Conservation (phyloP, 139 green algal species). For the Chlamydomonas schloesseri region DNA sequence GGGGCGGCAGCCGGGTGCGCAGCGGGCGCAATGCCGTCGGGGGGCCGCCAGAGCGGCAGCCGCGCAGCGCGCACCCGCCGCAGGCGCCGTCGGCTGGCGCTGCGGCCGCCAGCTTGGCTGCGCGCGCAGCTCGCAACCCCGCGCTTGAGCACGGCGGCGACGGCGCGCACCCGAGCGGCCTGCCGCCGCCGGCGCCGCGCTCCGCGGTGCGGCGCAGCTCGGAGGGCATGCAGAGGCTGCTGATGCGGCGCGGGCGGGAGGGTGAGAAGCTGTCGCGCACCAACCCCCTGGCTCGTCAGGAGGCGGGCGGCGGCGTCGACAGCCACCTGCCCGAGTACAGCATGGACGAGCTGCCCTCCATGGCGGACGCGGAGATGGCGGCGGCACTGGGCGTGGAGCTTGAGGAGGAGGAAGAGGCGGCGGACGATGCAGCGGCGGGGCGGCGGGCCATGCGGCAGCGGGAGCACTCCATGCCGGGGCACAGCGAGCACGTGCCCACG, state of each 20-base stretch:
- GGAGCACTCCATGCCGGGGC: constrained; percentile 15
- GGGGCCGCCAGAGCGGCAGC: neutral
- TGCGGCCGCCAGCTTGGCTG: too few species aligned
- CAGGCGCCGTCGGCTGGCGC: too few species aligned
- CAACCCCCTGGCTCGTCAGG: too few species aligned
- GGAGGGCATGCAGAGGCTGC: neutral
- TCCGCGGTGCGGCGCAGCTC: neutral
- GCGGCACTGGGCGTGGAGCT: neutral
- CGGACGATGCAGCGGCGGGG: neutral
- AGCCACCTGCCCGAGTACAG: neutral
- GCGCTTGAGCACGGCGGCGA: too few species aligned
- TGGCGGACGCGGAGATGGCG: neutral
- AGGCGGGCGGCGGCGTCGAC: too few species aligned
- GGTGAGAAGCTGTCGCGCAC: too few species aligned
- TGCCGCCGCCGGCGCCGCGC: neutral
- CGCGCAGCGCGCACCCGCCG: too few species aligned
- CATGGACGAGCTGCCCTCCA: neutral
- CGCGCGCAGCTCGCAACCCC: too few species aligned
- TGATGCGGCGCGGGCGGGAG: neutral
- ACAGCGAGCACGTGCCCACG: neutral
- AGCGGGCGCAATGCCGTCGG: too few species aligned
- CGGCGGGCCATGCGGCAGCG: neutral
- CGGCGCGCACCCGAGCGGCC: too few species aligned
- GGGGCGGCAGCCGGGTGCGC: neutral
- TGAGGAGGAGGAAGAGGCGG: too few species aligned